Conservation (phyloP, 768 basidiomycete genomes). For the Dioszegia crocea region DNA sequence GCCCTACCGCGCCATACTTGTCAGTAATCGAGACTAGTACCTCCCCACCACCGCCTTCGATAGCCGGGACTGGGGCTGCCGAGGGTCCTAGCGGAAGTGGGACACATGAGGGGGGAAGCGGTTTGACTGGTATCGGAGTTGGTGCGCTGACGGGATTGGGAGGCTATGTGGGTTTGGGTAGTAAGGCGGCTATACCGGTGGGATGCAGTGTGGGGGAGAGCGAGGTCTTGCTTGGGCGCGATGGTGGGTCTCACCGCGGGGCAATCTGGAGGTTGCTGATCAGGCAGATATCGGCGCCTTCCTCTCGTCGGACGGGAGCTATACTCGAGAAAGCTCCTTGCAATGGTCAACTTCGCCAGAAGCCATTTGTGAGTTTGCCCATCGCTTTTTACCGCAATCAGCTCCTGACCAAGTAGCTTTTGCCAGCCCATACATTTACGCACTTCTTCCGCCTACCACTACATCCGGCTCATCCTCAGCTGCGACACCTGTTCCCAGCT, state of each 20-base stretch:
- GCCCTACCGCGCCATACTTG: conserved; percentile 26
- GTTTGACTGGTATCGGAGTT: conserved; percentile 24
- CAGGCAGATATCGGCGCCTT: conserved; percentile 34
- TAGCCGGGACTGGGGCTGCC: neutral
- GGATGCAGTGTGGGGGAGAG: conserved; percentile 35
- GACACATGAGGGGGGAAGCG: neutral
- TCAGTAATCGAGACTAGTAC: conserved; percentile 31
- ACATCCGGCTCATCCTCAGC: neutral
- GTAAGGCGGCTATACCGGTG: conserved; percentile 32
- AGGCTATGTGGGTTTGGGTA: conserved; percentile 46
- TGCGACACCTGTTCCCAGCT: conserved; percentile 17
- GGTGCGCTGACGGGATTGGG: conserved; percentile 45
- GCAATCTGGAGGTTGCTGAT: neutral
- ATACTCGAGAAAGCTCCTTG: conserved; percentile 27
- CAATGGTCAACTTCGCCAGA: conserved; percentile 46
- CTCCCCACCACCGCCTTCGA: conserved; percentile 20
- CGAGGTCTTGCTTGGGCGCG: conserved; percentile 38
- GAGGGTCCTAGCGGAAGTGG: neutral
- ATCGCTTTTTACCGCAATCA: neutral
- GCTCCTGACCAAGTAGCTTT: conserved; percentile 21
- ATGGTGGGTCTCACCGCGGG: no score
- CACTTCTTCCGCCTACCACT: conserved; percentile 25
- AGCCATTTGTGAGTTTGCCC: conserved; percentile 34
- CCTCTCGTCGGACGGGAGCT: conserved; percentile 39
- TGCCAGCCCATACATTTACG: conserved; percentile 43